Base-by-base conservation (phyloP, 306 rosid species). In the Rosa rugosa region DNA sequence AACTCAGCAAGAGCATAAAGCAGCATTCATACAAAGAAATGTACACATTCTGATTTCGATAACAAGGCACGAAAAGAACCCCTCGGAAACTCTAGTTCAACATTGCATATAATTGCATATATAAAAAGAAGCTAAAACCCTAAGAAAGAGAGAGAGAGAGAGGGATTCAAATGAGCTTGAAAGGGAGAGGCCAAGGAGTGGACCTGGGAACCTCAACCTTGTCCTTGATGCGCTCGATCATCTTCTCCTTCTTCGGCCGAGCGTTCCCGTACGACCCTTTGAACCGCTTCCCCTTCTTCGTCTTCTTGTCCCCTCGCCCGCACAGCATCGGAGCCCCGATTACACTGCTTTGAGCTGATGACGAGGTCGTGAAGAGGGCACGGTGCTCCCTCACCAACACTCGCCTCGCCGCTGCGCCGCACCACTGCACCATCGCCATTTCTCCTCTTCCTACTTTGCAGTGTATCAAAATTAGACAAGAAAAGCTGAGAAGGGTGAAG, bases 151-250 rank as follows among this genome's bases (percentile, higher is more conserved):
- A 71, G 8, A 54, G 18, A 11, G 69, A 44, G 20, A 5, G 38
- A 60, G 9, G 36, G 25, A 45, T 73, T 93, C 83, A 94, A 79
- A 92, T 88, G 75, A 94, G 97, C 89, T 94, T 94, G 90, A 94
- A 92, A 45, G 98, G 95, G 63, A 94, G 97, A 81, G 98, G 98
- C 98, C 98, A 94, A 79, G 99, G 99, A 77, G 99, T 89, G 9
- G 97, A 92, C 90, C 94, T 89, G 84, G 97, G 97, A 62, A 94
- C 97, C 90, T 94, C 99, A 50, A 89, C 91, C 87, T 85, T 91
- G 82, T 91, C 98, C 86, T 95, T 93, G 67, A 95, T 87, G 66
- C 97, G 97, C 81, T 95, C 94, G 0, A 95, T 95, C 98, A 47
- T 93, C 84, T 92, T 91, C 84, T 95, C 99, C 84, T 81, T 95